These are phyloP conservation scores for Osmanthus fragrans DNA, from an alignment of 257 asterid genomes.

Conservation along the genomic window DNA sequence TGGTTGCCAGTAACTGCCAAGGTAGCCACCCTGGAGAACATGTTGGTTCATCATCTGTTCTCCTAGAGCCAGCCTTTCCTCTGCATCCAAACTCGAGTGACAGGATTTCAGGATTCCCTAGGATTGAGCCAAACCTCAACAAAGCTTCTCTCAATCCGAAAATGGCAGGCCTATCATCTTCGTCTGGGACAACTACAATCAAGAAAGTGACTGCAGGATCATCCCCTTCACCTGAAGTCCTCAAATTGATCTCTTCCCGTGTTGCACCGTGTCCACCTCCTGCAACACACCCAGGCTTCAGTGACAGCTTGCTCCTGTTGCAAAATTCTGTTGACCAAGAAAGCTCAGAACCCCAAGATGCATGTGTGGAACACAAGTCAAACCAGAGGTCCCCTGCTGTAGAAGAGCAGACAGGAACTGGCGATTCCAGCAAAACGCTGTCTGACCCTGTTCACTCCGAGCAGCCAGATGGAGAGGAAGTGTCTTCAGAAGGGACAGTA, in stretches of 20 bases:
- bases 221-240: slow-evolving; percentile 49
- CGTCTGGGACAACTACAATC: slow-evolving; percentile 28
- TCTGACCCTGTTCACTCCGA: slow-evolving; percentile 33
- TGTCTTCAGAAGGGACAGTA: slow-evolving; percentile 70
- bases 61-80: slow-evolving; percentile 27
- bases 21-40: slow-evolving; percentile 38
- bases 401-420: slow-evolving; percentile 36
- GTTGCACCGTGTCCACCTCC: slow-evolving; percentile 38
- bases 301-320: slow-evolving; percentile 19
- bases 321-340: slow-evolving; percentile 30
- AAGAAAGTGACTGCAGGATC: slow-evolving; percentile 23
- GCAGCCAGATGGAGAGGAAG: slow-evolving; percentile 38
- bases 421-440: slow-evolving; percentile 49
- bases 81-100: slow-evolving; percentile 28
- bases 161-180: slow-evolving; percentile 32
- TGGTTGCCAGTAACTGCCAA: slow-evolving; percentile 13
- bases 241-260: slow-evolving; percentile 38
- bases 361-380: slow-evolving; percentile 24
- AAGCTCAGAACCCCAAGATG: slow-evolving; percentile 29
- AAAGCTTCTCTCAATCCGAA: slow-evolving; percentile 19
- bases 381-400: slow-evolving; percentile 31
- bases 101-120: slow-evolving; percentile 27
- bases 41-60: slow-evolving; percentile 39
- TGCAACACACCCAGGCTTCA: slow-evolving; percentile 5
- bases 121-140: slow-evolving; percentile 26